These are phyloP conservation scores for Persicaria maculosa DNA, from an alignment of 148 eudicot genomes.

Conservation along the genomic window DNA sequence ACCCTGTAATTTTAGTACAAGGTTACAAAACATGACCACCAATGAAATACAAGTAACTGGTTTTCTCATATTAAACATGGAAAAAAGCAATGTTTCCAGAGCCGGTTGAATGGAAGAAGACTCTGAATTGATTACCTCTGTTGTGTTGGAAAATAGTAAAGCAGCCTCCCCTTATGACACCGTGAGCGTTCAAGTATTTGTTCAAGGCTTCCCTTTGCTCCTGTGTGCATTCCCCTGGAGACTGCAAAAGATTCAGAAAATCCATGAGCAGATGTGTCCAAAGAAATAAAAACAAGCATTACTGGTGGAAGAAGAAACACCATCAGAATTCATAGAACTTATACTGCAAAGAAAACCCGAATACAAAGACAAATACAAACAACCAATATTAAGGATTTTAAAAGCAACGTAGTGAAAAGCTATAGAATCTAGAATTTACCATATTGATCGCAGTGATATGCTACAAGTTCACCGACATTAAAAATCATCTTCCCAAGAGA, in stretches of 20 bases:
- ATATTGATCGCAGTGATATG: constrained; percentile 82
- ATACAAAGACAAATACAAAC: not conserved
- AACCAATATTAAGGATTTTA: not conserved
- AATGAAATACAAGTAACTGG: not conserved
- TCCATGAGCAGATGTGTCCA: not conserved
- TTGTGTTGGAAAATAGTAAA: constrained; percentile 76
- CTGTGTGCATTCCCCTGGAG: constrained; percentile 35
- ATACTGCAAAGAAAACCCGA: not conserved
- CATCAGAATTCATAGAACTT: not conserved
- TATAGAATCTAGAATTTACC: constrained; percentile 31
- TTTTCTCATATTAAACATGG: not conserved
- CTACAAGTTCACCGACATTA: constrained; percentile 80
- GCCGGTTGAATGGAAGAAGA: not conserved
- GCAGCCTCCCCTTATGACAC: constrained; percentile 94
- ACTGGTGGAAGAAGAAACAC: constrained; percentile 4
- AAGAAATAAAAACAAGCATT: not conserved
- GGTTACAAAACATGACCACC: not conserved
- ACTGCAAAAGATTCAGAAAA: constrained; percentile 33
- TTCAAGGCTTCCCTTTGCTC: constrained; percentile 56
- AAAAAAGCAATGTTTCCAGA: not conserved
- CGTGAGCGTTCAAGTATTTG: constrained; percentile 64
- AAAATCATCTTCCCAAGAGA: constrained; percentile 85
- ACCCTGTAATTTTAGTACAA: not conserved
- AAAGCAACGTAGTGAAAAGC: not conserved
- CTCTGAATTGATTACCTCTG: constrained; percentile 34